Conservation (phyloP, 106 monocot genomes). For the Acorus calamus region DNA sequence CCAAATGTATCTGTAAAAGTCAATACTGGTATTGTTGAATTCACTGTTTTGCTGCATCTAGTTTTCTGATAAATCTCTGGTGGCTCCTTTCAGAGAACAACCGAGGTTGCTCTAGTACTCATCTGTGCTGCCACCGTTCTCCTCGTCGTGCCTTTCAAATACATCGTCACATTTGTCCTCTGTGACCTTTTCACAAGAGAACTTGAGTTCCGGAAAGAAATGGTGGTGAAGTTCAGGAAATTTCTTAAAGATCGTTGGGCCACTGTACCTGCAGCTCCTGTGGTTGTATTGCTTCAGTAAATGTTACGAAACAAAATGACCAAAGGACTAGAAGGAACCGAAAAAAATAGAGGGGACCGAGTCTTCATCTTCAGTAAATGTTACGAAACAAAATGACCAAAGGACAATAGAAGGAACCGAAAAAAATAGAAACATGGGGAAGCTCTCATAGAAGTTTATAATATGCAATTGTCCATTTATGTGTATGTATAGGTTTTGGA, state of each 20-base stretch:
- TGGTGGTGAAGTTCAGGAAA: slow-evolving; percentile 44
- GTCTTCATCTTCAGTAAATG: neutral
- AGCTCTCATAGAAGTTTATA: too few relatives aligned
- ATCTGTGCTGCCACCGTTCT: slow-evolving; percentile 40
- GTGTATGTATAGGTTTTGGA: too few relatives aligned
- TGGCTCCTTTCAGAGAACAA: slow-evolving; percentile 51
- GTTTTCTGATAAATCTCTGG: neutral
- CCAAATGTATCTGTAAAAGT: neutral
- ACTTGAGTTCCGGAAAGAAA: slow-evolving; percentile 72
- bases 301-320: too few relatives aligned
- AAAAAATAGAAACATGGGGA: neutral
- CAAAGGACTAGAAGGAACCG: neutral
- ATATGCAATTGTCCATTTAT: too few relatives aligned
- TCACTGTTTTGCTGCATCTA: neutral
- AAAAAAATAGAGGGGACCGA: neutral
- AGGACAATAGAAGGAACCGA: neutral
- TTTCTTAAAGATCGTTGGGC: slow-evolving; percentile 75
- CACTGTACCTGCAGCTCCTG: slow-evolving; percentile 71
- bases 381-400: neutral
- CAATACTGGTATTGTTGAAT: neutral
- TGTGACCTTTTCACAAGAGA: slow-evolving; percentile 84
- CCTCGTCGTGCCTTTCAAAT: slow-evolving; percentile 70
- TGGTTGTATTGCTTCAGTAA: slow-evolving; percentile 32
- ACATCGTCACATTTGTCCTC: slow-evolving; percentile 44
- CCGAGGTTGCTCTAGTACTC: slow-evolving; percentile 56